Base-by-base conservation (phyloP, 805 yeast genomes). In the Metschnikowia borealis region DNA sequence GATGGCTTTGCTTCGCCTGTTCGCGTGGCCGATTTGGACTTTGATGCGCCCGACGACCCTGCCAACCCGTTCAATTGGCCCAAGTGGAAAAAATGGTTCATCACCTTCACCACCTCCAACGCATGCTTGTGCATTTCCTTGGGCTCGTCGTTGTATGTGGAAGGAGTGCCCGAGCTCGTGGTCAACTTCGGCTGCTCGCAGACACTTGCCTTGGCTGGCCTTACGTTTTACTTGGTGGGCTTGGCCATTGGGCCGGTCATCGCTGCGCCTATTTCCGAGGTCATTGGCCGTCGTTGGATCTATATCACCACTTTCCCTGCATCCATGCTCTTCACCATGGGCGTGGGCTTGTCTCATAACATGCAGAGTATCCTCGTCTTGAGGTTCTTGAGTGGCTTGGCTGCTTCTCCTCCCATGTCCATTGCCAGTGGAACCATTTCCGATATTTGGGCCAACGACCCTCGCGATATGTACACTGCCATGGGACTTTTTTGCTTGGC, bases 401-500 rank as follows among this genome's bases (percentile, higher is more conserved):
- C 84, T 44, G 89, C 94, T 1, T 83, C 91, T 1, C 95, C 94
- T 2, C 89, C 91, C 1, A 74, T 89, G 69, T 84, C 96, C 8
- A 81, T 87, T 56, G 92, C 89, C 11, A 89, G 91, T 47, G 97
- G 96, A 55, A 83, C 94, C 5, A 81, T 89, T 54, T 71, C 84
- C 48, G 96, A 89, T 68, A 67, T 89, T 44, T 89, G 91, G 83
- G 78, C 53, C 15, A 51, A 53, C 29, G 57, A 63, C 13, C 80
- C 83, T 5, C 77, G 79, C 38, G 81, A 82, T 62, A 68, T 83
- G 62, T 86, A 89, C 14, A 58, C 83, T 3, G 90, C 95, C n/a
- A 80, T 87, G 83, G 80, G 87, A 3, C 67, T 83, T n/a, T 87
- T 85, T 69, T 84, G 91, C 64, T 52, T 56, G 20, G 48, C 53